A percentile compares a stretch with the other conserved stretches of the same genome.
phyloP scores from a whole-genome alignment of 441 rosid genomes.

The Raphanus hybrid region DNA sequence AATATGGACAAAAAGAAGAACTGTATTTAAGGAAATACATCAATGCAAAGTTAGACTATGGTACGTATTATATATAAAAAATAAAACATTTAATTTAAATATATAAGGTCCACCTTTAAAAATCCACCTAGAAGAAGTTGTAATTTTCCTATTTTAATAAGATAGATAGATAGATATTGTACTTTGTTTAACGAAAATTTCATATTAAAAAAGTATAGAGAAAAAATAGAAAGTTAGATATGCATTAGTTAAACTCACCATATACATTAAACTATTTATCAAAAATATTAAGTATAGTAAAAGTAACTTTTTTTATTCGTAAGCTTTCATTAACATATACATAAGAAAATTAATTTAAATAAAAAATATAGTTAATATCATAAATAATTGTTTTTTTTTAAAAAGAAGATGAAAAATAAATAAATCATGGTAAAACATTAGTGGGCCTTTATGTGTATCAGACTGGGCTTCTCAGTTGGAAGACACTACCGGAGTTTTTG shows the following conservation, averaged over 20 bases:
- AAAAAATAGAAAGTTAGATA: background rate
- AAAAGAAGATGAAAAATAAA: background rate
- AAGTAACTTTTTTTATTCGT: background rate
- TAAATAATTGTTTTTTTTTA: background rate
- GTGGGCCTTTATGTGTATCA: background rate
- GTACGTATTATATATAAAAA: too few species aligned
- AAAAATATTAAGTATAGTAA: background rate
- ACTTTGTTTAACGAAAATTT: background rate
- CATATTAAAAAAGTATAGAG: background rate
- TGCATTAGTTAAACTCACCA: background rate
- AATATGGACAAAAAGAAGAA: too few species aligned
- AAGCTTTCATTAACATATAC: background rate
- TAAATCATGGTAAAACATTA: background rate
- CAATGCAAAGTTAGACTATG: too few species aligned
- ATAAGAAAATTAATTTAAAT: too few species aligned
- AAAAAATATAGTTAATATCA: background rate
- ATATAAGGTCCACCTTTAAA: too few species aligned
- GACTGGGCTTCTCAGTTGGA: background rate
- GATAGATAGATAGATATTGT: too few species aligned
- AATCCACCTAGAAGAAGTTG: too few species aligned
- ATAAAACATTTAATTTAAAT: too few species aligned
- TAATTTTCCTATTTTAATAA: too few species aligned
- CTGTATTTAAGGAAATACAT: too few species aligned
- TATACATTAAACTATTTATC: background rate
- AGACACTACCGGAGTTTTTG: background rate